phyloP scores from a whole-genome alignment of 345 rosid species.

The Eucalyptus polybractea region DNA sequence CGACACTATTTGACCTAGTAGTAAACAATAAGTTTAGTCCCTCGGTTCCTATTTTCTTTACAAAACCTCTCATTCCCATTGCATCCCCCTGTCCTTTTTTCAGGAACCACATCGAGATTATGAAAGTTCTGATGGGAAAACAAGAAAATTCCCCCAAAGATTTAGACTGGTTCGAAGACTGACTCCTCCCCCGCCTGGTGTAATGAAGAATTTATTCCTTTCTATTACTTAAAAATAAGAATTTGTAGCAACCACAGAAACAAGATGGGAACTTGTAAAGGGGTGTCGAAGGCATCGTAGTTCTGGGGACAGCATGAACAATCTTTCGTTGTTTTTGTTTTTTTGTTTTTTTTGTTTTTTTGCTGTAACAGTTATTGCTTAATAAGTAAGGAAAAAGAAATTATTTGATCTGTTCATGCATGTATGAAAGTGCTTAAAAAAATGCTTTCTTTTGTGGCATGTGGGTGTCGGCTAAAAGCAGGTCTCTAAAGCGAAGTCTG shows the following conservation, averaged over 20 bases:
- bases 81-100: background rate
- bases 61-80: background rate
- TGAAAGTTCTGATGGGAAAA: background rate
- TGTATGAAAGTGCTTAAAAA: background rate
- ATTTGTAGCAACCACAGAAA: background rate
- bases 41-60: background rate
- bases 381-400: background rate
- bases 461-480: background rate
- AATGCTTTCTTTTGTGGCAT: background rate
- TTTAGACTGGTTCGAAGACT: background rate
- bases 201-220: background rate
- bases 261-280: background rate
- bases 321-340: background rate
- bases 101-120: background rate
- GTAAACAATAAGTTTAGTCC: background rate
- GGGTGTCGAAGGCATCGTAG: background rate
- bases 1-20: background rate
- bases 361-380: background rate
- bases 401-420: background rate
- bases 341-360: too few species aligned
- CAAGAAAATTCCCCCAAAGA: background rate
- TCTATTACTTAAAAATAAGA: background rate
- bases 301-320: background rate
- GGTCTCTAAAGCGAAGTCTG: background rate
- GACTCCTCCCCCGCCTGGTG: background rate